These are phyloP conservation scores for Cyclospora cayetanensis DNA, from an alignment of 169 alveolate species.

Conservation along the genomic window DNA sequence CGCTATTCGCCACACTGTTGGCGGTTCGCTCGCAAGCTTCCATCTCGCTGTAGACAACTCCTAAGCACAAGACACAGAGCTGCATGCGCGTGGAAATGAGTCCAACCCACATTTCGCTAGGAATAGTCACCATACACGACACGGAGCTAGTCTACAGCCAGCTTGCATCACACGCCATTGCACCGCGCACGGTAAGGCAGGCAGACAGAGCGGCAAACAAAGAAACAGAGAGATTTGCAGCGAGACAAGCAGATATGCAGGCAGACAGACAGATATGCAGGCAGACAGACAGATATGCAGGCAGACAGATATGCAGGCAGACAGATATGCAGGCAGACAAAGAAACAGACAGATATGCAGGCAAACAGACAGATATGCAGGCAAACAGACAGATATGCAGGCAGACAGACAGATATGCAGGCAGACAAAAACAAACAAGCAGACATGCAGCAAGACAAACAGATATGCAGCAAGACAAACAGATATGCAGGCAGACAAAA, in stretches of 20 bases:
- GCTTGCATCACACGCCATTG: not conserved
- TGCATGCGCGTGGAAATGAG: no score
- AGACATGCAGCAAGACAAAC: not conserved
- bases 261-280: no score
- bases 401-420: no score
- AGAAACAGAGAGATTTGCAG: not conserved
- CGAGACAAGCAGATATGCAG: not conserved
- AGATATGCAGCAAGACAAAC: not conserved
- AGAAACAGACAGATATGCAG: no score
- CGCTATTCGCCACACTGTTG: not conserved
- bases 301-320: no score
- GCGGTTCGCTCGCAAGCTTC: conserved; percentile 56
- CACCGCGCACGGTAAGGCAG: not conserved
- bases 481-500: not conserved
- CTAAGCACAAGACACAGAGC: no score
- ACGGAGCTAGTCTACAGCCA: not conserved
- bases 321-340: no score
- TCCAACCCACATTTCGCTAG: no score
- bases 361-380: no score
- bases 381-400: no score
- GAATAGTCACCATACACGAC: not conserved
- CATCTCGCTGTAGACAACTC: conserved; percentile 77
- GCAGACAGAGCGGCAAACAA: not conserved
- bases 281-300: no score
- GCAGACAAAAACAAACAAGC: no score